Evolutionary conservation across 1,139 yeast genomes (phyloP).

Genomic region (Blastobotrys buckinghamii): DNA sequence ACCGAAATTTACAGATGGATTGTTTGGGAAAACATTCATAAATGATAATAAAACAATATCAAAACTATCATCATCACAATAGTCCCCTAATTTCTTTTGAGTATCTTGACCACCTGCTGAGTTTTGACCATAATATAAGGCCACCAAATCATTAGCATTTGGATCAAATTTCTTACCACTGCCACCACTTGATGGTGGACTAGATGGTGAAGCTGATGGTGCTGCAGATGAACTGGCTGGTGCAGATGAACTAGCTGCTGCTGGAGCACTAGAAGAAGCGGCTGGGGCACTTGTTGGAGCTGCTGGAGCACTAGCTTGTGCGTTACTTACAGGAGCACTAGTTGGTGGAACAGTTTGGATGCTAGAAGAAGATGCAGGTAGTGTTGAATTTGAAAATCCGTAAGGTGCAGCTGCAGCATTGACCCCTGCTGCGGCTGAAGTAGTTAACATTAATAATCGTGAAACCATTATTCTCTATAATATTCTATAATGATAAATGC

Average conservation of each 20-base stretch:
- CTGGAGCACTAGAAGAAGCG: background rate
- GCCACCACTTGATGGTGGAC: background rate
- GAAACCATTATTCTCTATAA: background rate
- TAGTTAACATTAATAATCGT: background rate
- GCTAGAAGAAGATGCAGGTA: no score
- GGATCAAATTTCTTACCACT: conserved; percentile 8
- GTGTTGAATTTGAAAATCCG: no score
- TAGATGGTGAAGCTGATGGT: no score
- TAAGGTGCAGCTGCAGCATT: no score
- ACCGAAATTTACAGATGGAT: conserved; percentile 60
- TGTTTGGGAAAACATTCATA: conserved; percentile 60
- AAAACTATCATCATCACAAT: conserved; percentile 49
- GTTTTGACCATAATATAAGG: conserved; percentile 89
- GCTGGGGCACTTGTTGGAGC: no score
- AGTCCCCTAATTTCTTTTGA: conserved; percentile 57
- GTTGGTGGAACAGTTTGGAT: no score
- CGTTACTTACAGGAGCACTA: no score
- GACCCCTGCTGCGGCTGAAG: no score
- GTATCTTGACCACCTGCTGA: conserved; percentile 56
- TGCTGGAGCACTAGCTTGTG: no score
- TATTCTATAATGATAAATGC: background rate
- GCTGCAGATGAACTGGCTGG: background rate
- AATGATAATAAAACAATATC: conserved; percentile 74
- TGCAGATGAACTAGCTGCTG: background rate
- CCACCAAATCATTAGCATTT: conserved; percentile 28